These are phyloP conservation scores for Pistacia atlantica DNA, from an alignment of 345 rosid species.

Conservation along the genomic window DNA sequence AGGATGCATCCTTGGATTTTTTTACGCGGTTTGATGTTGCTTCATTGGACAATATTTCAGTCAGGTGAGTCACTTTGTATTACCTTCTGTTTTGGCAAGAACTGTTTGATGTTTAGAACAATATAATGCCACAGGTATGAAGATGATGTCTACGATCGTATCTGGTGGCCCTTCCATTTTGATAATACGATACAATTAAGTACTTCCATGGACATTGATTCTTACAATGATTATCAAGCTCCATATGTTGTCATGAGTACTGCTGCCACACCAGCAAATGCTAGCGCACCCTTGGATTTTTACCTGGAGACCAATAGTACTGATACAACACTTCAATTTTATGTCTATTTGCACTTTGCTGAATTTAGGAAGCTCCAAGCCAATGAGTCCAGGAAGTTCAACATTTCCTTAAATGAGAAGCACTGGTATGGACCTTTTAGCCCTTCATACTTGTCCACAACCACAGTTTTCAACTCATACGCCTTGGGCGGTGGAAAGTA, in stretches of 20 bases:
- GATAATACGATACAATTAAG: not conserved
- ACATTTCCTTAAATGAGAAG: constrained; percentile 15
- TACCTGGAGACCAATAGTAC: not conserved
- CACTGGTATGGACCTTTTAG: constrained; percentile 23
- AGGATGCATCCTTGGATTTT: not conserved
- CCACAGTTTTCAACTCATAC: not conserved
- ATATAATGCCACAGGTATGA: not conserved
- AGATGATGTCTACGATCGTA: not conserved
- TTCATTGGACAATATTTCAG: not conserved
- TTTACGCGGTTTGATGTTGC: not conserved
- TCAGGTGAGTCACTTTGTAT: constrained; percentile 13
- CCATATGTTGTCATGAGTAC: constrained; percentile 15
- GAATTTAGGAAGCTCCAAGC: constrained; percentile 13
- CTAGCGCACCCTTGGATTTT: not conserved
- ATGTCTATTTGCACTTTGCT: constrained; percentile 21
- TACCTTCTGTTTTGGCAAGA: not conserved
- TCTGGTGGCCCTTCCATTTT: not conserved
- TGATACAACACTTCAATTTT: not conserved
- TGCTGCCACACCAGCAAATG: constrained; percentile 10
- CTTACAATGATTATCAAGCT: not conserved
- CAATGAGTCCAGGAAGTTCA: constrained; percentile 29
- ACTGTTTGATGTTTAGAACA: too few relatives aligned
- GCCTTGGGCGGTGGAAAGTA: constrained; percentile 17
- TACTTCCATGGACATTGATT: constrained; percentile 5
- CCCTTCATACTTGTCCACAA: constrained; percentile 21